Conservation (phyloP, 2,329 filamentous ascomycete genomes). For the Lecanicillium sp. region DNA sequence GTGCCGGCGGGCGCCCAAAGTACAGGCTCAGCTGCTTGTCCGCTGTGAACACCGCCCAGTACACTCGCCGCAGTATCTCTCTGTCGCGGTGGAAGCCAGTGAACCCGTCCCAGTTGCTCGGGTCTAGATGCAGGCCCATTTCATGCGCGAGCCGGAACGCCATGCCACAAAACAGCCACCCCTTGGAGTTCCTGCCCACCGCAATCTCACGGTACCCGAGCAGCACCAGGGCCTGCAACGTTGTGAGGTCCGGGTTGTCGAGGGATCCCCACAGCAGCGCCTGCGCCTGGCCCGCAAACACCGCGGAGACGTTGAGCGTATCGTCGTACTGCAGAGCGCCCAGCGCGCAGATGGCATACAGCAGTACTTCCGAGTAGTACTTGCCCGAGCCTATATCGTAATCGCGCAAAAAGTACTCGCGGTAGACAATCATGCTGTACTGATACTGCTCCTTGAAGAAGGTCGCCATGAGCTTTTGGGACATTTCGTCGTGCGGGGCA, state of each 20-base stretch:
- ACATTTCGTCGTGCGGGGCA: conserved; percentile 38
- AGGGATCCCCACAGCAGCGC: conserved; percentile 38
- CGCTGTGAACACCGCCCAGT: conserved; percentile 45
- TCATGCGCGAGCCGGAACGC: conserved; percentile 45
- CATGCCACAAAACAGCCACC: conserved; percentile 48
- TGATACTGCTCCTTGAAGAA: conserved; percentile 45
- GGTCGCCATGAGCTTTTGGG: conserved; percentile 38
- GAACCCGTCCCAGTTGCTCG: conserved; percentile 41
- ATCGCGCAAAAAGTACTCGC: conserved; percentile 45
- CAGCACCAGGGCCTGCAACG: conserved; percentile 38
- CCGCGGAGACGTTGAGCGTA: conserved; percentile 31
- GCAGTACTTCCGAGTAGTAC: conserved; percentile 44
- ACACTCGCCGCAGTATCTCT: conserved; percentile 43
- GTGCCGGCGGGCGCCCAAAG: conserved; percentile 44
- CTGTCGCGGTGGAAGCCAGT: conserved; percentile 34
- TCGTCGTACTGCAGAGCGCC: conserved; percentile 42
- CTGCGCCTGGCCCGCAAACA: conserved; percentile 40
- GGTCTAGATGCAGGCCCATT: conserved; percentile 47
- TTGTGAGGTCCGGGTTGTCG: conserved; percentile 41
- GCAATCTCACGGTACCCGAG: conserved; percentile 43
- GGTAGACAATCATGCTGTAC: conserved; percentile 44
- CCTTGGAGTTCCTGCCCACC: conserved; percentile 40
- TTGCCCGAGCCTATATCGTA: conserved; percentile 40
- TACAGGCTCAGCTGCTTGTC: conserved; percentile 47
- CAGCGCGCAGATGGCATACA: conserved; percentile 44